Evolutionary conservation across 441 rosid genomes (phyloP).

Genomic region (Euphorbia celastroides): DNA sequence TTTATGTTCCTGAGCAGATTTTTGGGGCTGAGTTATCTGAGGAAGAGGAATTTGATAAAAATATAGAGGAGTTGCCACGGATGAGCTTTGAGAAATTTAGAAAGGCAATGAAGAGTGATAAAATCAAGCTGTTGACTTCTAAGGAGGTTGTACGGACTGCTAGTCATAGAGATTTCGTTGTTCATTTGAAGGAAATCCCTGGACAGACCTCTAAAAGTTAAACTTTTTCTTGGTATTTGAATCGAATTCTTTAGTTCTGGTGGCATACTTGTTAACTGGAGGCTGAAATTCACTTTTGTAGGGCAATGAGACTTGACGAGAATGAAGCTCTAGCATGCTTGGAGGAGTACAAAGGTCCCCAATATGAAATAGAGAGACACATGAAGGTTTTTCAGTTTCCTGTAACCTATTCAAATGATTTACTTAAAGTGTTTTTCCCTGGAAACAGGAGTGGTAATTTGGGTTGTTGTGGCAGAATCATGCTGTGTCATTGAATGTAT

Average conservation of each 20-base stretch:
- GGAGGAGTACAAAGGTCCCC: constrained; percentile 66
- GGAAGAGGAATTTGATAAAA: constrained; percentile 67
- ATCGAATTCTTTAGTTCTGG: constrained; percentile 9
- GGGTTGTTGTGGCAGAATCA: too few relatives aligned
- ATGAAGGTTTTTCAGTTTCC: constrained; percentile 51
- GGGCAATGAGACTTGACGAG: constrained; percentile 70
- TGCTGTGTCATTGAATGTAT: too few relatives aligned
- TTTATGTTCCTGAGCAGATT: constrained; percentile 86
- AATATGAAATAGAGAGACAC: constrained; percentile 64
- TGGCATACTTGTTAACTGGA: constrained; percentile 8
- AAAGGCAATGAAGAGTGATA: constrained; percentile 58
- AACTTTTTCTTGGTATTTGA: constrained; percentile 2
- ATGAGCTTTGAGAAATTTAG: constrained; percentile 69
- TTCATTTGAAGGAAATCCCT: constrained; percentile 80
- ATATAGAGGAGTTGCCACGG: constrained; percentile 56
- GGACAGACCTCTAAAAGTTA: constrained; percentile 41
- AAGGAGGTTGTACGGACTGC: constrained; percentile 42
- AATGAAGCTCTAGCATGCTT: constrained; percentile 57
- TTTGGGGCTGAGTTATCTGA: constrained; percentile 65
- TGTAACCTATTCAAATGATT: constrained; percentile 18
- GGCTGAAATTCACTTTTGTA: constrained; percentile 26
- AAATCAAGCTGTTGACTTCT: constrained; percentile 67
- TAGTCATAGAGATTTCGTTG: constrained; percentile 49
- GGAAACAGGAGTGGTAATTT: background rate
- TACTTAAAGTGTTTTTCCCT: constrained; percentile 13